These are phyloP conservation scores for Coemansia sp. DNA, from an alignment of 192 early-diverging fungal genomes.

Conservation along the genomic window DNA sequence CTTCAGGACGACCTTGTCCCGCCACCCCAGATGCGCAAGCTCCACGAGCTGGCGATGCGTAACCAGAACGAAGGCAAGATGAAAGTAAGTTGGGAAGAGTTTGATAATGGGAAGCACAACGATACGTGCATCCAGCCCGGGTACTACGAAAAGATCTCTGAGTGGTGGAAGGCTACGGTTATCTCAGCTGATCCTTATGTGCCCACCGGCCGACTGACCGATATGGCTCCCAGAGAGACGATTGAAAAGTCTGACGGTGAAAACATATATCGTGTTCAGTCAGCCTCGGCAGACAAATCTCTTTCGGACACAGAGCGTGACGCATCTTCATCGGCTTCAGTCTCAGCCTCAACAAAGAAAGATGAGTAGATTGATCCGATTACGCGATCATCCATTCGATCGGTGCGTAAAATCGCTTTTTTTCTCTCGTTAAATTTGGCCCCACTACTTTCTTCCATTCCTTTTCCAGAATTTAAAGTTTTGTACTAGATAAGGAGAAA, in stretches of 20 bases:
- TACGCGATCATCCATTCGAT: slow-evolving; percentile 1
- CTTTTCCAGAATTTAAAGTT: background rate
- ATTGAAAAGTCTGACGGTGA: slow-evolving; percentile 48
- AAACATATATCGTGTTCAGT: slow-evolving; percentile 36
- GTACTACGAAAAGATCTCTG: slow-evolving; percentile 75
- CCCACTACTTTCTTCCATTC: background rate
- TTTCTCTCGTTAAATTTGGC: background rate
- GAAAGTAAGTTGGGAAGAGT: slow-evolving; percentile 57
- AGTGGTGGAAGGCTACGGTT: slow-evolving; percentile 41
- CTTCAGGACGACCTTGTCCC: slow-evolving; percentile 85
- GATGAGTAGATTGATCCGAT: background rate
- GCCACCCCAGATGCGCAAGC: slow-evolving; percentile 76
- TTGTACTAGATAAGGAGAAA: background rate
- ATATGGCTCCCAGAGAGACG: slow-evolving; percentile 35
- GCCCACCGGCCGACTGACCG: slow-evolving; percentile 42
- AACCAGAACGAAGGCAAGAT: slow-evolving; percentile 22
- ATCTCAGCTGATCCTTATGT: slow-evolving; percentile 42
- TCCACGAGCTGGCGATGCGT: slow-evolving; percentile 62
- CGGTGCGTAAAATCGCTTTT: background rate
- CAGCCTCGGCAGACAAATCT: slow-evolving; percentile 31
- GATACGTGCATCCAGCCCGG: slow-evolving; percentile 83
- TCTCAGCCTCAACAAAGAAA: background rate
- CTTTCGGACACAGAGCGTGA: slow-evolving; percentile 18
- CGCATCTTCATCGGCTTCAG: background rate
- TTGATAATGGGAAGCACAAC: slow-evolving; percentile 86